Evolutionary conservation across 495 filamentous ascomycete genomes (phyloP).

Genomic region (Terfezia boudieri): DNA sequence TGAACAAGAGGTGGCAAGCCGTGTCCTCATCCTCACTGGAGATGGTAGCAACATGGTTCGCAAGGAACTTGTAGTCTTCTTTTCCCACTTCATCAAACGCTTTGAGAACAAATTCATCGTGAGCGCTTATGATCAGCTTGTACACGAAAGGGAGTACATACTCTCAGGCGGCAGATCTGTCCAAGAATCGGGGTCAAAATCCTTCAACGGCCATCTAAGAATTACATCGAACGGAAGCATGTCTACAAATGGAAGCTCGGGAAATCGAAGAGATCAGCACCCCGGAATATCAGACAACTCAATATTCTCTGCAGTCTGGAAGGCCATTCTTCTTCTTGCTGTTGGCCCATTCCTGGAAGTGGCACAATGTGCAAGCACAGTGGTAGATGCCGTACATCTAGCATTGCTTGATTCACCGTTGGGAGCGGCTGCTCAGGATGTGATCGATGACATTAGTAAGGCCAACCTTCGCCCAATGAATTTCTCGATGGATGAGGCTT

Average conservation of each 20-base stretch:
- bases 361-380: conserved; percentile 52
- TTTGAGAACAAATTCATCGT: conserved; percentile 87
- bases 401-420: conserved; percentile 56
- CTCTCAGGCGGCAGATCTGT: conserved; percentile 6
- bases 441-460: conserved; percentile 57
- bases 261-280: conserved; percentile 9
- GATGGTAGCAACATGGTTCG: conserved; percentile 86
- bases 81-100: conserved; percentile 71
- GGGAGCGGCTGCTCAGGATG: conserved; percentile 38
- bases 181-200: background rate
- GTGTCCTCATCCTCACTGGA: conserved; percentile 62
- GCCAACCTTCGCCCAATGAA: conserved; percentile 13
- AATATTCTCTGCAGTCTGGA: conserved; percentile 81
- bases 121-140: conserved; percentile 71
- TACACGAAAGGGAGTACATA: conserved; percentile 53
- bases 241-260: background rate
- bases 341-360: conserved; percentile 92
- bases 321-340: conserved; percentile 69
- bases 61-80: conserved; percentile 80
- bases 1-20: conserved; percentile 69
- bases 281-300: conserved; percentile 54
- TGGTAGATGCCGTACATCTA: conserved; percentile 67
- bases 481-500: conserved; percentile 20
- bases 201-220: conserved; percentile 3
- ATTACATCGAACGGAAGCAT: conserved; percentile 7